Percentiles rank a stretch among this genome's conserved stretches.
Evolutionary conservation across 345 rosid genomes (phyloP).

Genomic region (Syzygium aromaticum): DNA sequence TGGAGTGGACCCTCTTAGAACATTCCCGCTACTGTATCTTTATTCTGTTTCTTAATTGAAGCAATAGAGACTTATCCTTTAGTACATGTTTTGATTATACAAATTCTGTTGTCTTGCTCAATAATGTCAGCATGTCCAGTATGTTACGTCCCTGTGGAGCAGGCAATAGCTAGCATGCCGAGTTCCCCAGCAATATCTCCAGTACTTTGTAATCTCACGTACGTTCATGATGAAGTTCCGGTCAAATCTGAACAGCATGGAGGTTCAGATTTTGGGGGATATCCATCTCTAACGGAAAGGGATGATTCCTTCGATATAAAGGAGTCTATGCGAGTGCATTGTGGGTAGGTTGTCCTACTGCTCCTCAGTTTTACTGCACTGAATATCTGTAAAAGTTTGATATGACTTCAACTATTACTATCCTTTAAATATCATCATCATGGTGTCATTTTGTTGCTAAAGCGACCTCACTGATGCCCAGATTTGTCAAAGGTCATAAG

Average conservation of each 20-base stretch:
- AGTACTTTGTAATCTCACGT: constrained; percentile 50
- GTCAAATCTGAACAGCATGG: constrained; percentile 48
- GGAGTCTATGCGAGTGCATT: constrained; percentile 80
- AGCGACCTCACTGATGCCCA: constrained; percentile 3
- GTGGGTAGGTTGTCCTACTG: constrained; percentile 52
- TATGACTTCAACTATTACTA: background rate
- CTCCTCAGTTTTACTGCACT: background rate
- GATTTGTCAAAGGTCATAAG: constrained; percentile 63
- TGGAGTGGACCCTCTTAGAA: background rate
- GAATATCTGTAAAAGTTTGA: background rate
- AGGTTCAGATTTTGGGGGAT: constrained; percentile 88
- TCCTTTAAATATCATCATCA: background rate
- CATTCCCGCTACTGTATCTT: background rate
- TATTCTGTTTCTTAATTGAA: background rate
- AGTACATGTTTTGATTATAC: constrained; percentile 3
- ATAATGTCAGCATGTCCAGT: constrained; percentile 66
- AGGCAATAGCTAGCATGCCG: constrained; percentile 74
- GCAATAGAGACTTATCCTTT: background rate
- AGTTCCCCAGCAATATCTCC: constrained; percentile 43
- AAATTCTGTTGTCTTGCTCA: background rate
- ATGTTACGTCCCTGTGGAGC: constrained; percentile 66
- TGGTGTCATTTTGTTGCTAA: background rate
- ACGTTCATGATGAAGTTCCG: constrained; percentile 46
- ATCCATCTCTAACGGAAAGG: constrained; percentile 66
- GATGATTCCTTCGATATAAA: constrained; percentile 52